phyloP scores from a whole-genome alignment of 192 early-diverging fungal genomes.

The Physocladia obscura region DNA sequence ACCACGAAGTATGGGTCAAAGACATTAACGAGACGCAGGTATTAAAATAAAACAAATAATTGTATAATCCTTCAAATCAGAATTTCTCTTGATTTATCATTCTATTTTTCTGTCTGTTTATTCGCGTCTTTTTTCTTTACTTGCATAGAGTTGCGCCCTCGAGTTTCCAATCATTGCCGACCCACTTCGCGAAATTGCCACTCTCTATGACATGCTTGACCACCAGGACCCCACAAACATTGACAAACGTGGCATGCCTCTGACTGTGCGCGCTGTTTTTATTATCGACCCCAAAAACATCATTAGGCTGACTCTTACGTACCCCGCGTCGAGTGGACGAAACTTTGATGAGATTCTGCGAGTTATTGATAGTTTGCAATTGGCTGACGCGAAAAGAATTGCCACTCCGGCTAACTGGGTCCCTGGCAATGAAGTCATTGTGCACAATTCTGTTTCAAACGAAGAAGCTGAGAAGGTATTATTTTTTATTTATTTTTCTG shows the following conservation, averaged over 20 bases:
- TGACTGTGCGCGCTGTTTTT: conserved; percentile 95
- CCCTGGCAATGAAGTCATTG: conserved; percentile 83
- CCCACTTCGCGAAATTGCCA: conserved; percentile 77
- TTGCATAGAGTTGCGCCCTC: conserved; percentile 68
- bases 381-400: conserved; percentile 83
- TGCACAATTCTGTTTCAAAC: conserved; percentile 79
- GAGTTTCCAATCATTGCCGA: conserved; percentile 96
- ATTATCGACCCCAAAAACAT: conserved; percentile 89
- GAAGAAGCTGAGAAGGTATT: conserved; percentile 67
- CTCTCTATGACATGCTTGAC: conserved; percentile 97
- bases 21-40: conserved; percentile 89
- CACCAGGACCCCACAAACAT: conserved; percentile 90
- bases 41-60: too few species aligned
- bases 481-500: neutral
- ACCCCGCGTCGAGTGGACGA: conserved; percentile 88
- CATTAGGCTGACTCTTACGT: conserved; percentile 87
- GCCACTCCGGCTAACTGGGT: conserved; percentile 96
- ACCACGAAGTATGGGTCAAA: conserved; percentile 84
- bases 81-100: too few species aligned
- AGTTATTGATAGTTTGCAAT: conserved; percentile 88
- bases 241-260: conserved; percentile 82
- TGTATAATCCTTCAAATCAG: too few species aligned
- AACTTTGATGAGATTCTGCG: conserved; percentile 98
- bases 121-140: too few species aligned
- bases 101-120: too few species aligned